A percentile compares a stretch with the other conserved stretches of the same genome.
Conservation (phyloP, 106 monocot genomes). For the Alisma plantagoaquatica region DNA sequence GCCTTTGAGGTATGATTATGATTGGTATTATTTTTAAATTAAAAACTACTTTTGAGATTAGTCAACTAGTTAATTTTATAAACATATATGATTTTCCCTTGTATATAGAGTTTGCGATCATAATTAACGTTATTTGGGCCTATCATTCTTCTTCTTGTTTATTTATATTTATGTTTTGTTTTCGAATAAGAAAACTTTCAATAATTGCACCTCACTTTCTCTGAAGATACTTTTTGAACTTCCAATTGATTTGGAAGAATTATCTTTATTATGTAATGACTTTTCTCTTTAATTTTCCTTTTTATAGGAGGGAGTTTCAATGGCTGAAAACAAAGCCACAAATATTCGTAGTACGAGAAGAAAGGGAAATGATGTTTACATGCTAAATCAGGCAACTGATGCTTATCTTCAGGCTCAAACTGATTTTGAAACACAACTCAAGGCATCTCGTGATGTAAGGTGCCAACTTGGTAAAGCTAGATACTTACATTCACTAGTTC, state of each 20-base stretch:
- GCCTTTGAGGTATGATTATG: conserved; percentile 53
- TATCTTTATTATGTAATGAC: not conserved
- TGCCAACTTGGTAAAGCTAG: conserved; percentile 38
- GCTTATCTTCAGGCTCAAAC: conserved; percentile 14
- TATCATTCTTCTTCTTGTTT: not conserved
- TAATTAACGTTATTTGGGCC: no score
- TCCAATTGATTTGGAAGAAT: not conserved
- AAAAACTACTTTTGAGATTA: no score
- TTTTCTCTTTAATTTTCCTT: not conserved
- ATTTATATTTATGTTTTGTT: not conserved
- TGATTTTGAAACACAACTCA: conserved; percentile 59
- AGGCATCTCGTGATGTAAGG: conserved; percentile 88
- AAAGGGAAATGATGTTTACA: conserved; percentile 24
- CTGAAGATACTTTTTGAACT: not conserved
- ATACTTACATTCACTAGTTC: not conserved
- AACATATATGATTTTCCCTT: no score
- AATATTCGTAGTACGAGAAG: conserved; percentile 68
- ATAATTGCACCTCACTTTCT: not conserved
- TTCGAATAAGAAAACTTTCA: not conserved
- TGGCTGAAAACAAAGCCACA: conserved; percentile 62
- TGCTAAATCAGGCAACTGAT: not conserved
- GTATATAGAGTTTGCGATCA: no score
- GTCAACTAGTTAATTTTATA: no score
- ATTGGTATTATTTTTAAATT: no score
- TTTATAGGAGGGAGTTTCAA: conserved; percentile 71